Conservation (phyloP, 768 basidiomycete species). For the Hirschioporus abietinus region DNA sequence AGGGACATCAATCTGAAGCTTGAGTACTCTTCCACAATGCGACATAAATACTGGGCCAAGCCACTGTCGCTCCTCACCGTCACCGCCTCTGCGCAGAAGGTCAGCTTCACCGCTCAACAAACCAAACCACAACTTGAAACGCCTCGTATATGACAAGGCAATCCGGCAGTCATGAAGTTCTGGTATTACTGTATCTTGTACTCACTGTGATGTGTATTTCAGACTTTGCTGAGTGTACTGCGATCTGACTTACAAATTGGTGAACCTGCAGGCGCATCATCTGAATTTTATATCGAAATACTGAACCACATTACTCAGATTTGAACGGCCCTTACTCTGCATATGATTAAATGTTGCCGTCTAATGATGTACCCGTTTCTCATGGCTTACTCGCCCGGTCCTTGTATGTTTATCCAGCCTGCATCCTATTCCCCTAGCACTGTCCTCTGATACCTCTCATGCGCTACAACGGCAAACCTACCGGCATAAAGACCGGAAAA, state of each 20-base stretch:
- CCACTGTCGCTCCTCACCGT: no score
- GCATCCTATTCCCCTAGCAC: neutral
- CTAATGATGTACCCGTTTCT: neutral
- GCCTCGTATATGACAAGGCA: no score
- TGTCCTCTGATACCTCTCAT: neutral
- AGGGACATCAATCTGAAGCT: no score
- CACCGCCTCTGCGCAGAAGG: no score
- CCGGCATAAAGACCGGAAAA: neutral
- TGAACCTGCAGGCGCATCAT: neutral
- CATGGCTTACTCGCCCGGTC: neutral
- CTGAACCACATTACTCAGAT: neutral
- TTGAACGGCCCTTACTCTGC: neutral
- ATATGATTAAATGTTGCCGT: neutral
- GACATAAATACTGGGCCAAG: no score
- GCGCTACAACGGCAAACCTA: neutral
- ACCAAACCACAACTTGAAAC: no score
- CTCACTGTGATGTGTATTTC: no score
- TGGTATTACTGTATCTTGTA: no score
- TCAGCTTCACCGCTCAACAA: no score
- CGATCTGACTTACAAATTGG: neutral
- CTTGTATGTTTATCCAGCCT: neutral
- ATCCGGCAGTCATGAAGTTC: no score
- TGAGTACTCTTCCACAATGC: no score
- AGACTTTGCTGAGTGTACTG: no score
- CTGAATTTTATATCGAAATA: neutral